Conservation (phyloP, 129 eudicot species). For the Oenanthe sinensis region DNA sequence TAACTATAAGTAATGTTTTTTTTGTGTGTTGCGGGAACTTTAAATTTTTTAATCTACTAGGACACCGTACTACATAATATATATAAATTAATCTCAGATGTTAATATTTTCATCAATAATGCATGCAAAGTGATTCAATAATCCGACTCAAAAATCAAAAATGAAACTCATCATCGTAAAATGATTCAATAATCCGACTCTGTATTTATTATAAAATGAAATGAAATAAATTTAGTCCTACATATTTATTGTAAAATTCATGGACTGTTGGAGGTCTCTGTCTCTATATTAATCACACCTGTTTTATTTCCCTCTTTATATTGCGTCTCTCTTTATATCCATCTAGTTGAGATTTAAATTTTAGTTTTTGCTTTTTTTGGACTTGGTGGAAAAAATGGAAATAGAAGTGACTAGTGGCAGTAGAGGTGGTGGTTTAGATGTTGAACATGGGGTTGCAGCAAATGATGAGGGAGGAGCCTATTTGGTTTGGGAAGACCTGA, state of each 20-base stretch:
- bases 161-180: no score
- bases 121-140: no score
- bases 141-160: no score
- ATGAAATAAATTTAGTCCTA: neutral
- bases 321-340: neutral
- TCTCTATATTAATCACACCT: neutral
- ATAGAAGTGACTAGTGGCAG: slow-evolving; percentile 32
- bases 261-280: neutral
- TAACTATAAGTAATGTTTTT: no score
- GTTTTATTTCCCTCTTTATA: neutral
- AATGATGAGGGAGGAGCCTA: slow-evolving; percentile 32
- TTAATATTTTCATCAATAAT: no score
- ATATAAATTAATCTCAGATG: no score
- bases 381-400: slow-evolving; percentile 21
- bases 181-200: no score
- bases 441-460: slow-evolving; percentile 5
- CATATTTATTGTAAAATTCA: neutral
- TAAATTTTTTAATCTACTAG: no score
- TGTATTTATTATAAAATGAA: neutral
- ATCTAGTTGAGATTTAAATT: neutral
- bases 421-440: slow-evolving; percentile 2
- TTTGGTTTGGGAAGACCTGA: slow-evolving; percentile 78
- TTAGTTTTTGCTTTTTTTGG: neutral
- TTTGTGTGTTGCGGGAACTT: no score
- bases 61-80: no score